Evolutionary conservation across 164 flowering plant species (phyloP).

Genomic region (Protea cynaroides): DNA sequence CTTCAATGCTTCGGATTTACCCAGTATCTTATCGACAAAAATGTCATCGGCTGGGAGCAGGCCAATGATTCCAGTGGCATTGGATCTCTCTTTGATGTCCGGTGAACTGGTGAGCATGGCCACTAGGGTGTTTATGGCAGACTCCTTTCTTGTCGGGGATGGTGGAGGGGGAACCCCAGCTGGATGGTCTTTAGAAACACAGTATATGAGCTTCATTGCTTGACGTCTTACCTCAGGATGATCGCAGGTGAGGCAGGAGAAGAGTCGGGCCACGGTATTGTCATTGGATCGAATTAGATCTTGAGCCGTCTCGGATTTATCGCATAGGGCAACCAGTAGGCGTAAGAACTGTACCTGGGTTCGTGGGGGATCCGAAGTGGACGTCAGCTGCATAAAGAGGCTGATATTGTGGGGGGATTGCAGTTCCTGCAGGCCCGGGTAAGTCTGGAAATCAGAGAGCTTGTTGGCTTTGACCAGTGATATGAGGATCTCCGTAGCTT

Average conservation of each 20-base stretch:
- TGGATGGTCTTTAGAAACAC: conserved; percentile 15
- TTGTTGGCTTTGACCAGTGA: conserved; percentile 11
- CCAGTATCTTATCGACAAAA: conserved; percentile 15
- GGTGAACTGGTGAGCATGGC: conserved; percentile 18
- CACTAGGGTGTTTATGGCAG: conserved; percentile 16
- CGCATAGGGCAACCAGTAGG: conserved; percentile 13
- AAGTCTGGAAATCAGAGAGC: conserved; percentile 13
- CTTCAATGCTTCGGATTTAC: conserved; percentile 20
- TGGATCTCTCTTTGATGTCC: conserved; percentile 14
- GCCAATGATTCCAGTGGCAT: conserved; percentile 23
- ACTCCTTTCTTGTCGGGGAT: conserved; percentile 15
- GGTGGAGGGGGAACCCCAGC: conserved; percentile 19
- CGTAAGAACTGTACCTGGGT: conserved; percentile 7
- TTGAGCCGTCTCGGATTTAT: conserved; percentile 16
- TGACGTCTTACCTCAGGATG: conserved; percentile 6
- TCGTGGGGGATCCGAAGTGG: conserved; percentile 4
- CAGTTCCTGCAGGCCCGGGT: conserved; percentile 11
- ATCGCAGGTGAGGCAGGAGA: conserved; percentile 8
- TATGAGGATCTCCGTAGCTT: conserved; percentile 11
- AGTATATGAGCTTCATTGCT: conserved; percentile 21
- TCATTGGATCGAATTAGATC: conserved; percentile 7
- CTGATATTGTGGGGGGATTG: conserved; percentile 14
- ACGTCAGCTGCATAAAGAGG: conserved; percentile 9
- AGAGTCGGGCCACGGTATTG: conserved; percentile 10
- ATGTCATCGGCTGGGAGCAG: conserved; percentile 18